Percentiles rank a stretch among this genome's conserved stretches.
phyloP scores from a whole-genome alignment of 768 basidiomycete species.

The Nidularia pulvinata region DNA sequence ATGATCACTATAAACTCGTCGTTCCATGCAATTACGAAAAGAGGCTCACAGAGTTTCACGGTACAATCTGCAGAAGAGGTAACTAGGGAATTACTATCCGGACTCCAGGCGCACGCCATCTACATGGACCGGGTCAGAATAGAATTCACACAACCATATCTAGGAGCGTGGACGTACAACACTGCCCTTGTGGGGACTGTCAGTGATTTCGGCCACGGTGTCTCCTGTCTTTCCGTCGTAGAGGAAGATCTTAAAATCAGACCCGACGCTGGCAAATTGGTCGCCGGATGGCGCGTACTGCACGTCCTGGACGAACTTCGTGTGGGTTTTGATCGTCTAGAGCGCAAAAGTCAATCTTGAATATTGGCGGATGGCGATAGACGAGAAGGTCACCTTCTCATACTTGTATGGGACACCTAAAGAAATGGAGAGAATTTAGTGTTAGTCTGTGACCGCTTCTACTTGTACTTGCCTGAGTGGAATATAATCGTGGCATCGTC shows the following conservation, averaged over 20 bases:
- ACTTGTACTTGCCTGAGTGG: conserved; percentile 58
- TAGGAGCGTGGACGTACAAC: conserved; percentile 48
- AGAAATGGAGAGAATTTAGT: background rate
- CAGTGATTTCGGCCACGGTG: conserved; percentile 64
- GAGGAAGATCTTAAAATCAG: conserved; percentile 84
- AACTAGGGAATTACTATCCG: conserved; percentile 68
- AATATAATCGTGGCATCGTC: conserved; percentile 86
- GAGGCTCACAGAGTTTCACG: conserved; percentile 76
- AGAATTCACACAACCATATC: background rate
- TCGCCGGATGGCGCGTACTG: conserved; percentile 82
- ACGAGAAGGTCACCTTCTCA: conserved; percentile 50
- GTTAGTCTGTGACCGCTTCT: too few relatives aligned
- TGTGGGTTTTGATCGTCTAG: conserved; percentile 85
- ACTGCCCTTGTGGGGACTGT: conserved; percentile 71
- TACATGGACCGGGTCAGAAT: conserved; percentile 15
- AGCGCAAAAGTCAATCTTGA: background rate
- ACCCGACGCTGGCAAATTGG: conserved; percentile 86
- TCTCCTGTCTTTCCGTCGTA: conserved; percentile 93
- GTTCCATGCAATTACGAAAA: background rate
- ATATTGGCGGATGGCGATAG: background rate
- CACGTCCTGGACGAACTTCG: conserved; percentile 91
- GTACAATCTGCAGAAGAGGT: conserved; percentile 88
- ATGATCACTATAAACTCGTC: background rate
- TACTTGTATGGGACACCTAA: conserved; percentile 87
- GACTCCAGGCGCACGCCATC: conserved; percentile 83